Percentiles rank a stretch among this genome's conserved stretches.
Evolutionary conservation across 352 stramenopile genomes (phyloP).

Genomic region (Pseudoperonospora humuli): DNA sequence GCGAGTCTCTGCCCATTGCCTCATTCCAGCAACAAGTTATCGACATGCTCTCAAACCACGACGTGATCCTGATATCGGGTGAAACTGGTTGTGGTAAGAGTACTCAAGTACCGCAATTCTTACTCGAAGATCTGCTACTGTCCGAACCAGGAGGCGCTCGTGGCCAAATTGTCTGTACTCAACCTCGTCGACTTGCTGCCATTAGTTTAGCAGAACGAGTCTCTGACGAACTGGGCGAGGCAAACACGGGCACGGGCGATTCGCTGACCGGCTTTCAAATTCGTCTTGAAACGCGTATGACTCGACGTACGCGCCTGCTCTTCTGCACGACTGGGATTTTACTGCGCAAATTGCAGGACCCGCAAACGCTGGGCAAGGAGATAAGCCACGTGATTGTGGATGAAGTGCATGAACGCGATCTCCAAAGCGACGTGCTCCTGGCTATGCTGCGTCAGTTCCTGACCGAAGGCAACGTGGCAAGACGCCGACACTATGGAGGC

Average conservation of each 20-base stretch:
- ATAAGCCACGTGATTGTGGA: constrained; percentile 98
- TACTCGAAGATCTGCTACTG: constrained; percentile 88
- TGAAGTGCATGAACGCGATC: constrained; percentile 95
- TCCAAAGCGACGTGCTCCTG: constrained; percentile 89
- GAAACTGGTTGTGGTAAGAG: constrained; percentile 94
- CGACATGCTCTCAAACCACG: constrained; percentile 50
- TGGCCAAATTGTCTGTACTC: constrained; percentile 94
- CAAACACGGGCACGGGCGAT: constrained; percentile 37
- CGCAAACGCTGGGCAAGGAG: constrained; percentile 60
- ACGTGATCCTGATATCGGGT: constrained; percentile 93
- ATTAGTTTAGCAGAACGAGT: constrained; percentile 93
- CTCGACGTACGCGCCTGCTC: constrained; percentile 78
- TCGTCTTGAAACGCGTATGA: constrained; percentile 86
- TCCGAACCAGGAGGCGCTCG: constrained; percentile 42
- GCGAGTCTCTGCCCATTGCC: constrained; percentile 70
- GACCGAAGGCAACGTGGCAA: constrained; percentile 28
- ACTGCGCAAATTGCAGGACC: constrained; percentile 86
- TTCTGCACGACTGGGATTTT: constrained; percentile 96
- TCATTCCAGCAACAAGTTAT: constrained; percentile 79
- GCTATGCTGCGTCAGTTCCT: constrained; percentile 87
- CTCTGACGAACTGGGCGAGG: constrained; percentile 88
- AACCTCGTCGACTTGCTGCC: constrained; percentile 93
- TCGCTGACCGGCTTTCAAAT: constrained; percentile 90
- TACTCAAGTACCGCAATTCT: constrained; percentile 95
- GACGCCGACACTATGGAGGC: constrained; percentile 25